These are phyloP conservation scores for Talaromyces pinophilus DNA, from an alignment of 2,329 filamentous ascomycete species.

Conservation along the genomic window DNA sequence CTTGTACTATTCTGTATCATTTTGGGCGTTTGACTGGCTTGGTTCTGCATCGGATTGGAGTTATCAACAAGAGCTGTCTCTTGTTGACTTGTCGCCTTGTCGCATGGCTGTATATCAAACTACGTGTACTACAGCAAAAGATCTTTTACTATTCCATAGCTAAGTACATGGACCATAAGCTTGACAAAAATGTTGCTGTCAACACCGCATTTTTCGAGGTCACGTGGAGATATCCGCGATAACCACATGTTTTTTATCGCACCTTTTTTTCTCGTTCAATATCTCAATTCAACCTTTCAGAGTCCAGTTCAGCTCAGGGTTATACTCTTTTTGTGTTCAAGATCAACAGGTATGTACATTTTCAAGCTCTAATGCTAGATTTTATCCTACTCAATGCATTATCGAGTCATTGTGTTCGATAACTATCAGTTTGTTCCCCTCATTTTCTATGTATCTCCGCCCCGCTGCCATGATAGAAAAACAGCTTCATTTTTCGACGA, in stretches of 20 bases:
- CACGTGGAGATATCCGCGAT: slow-evolving; percentile 22
- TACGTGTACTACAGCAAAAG: background rate
- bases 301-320: too few relatives aligned
- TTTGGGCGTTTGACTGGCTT: slow-evolving; percentile 10
- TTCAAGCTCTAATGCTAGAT: too few relatives aligned
- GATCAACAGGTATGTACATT: too few relatives aligned
- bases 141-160: too few relatives aligned
- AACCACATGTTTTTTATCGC: slow-evolving; percentile 16
- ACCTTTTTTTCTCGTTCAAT: background rate
- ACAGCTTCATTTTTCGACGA: background rate
- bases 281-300: too few relatives aligned
- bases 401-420: too few relatives aligned
- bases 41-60: slow-evolving; percentile 15
- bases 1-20: slow-evolving; percentile 13
- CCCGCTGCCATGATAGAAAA: background rate
- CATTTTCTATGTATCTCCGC: background rate
- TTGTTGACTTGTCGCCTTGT: background rate
- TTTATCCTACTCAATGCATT: too few relatives aligned
- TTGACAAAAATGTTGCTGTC: background rate
- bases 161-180: background rate
- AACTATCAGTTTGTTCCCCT: too few relatives aligned
- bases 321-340: too few relatives aligned
- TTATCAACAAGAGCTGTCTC: background rate
- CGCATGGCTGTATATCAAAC: background rate
- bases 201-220: background rate